Percentiles rank a stretch among this genome's conserved stretches.
phyloP scores from a whole-genome alignment of 225 moss, liverwort and hornwort species.

The Pseudisothecium myosuroides region DNA sequence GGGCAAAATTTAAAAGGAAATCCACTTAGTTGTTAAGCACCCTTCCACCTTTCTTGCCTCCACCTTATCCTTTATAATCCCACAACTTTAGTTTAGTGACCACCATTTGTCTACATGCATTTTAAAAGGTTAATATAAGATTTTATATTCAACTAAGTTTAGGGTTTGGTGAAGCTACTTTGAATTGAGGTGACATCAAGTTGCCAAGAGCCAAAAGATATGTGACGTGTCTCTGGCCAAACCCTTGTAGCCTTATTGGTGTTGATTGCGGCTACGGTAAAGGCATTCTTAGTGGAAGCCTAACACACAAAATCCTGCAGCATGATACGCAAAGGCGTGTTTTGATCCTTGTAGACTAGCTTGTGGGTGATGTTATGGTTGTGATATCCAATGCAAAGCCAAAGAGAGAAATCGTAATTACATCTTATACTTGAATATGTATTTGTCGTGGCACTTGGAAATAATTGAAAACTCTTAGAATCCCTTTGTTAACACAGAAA shows the following conservation, averaged over 20 bases:
- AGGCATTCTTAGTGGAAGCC: accelerated
- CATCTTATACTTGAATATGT: background rate
- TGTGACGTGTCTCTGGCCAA: accelerated
- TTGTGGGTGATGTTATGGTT: accelerated
- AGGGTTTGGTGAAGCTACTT: too few species aligned
- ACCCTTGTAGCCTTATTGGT: background rate
- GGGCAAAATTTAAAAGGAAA: background rate
- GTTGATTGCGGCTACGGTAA: accelerated
- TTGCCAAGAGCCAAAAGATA: background rate
- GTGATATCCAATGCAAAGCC: background rate
- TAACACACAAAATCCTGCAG: accelerated
- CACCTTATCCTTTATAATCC: accelerated
- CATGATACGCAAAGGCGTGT: accelerated
- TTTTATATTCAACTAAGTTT: background rate
- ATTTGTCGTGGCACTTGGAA: background rate
- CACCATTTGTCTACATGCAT: accelerated
- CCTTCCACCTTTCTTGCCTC: background rate
- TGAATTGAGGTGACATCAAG: background rate
- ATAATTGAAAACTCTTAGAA: background rate
- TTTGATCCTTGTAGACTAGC: accelerated
- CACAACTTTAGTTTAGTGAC: too few species aligned
- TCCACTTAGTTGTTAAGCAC: accelerated
- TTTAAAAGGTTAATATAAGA: background rate
- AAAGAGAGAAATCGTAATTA: background rate
- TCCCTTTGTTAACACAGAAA: background rate